Base-by-base conservation (phyloP, 1,284 basidiomycete species). In the Tilletia caries region DNA sequence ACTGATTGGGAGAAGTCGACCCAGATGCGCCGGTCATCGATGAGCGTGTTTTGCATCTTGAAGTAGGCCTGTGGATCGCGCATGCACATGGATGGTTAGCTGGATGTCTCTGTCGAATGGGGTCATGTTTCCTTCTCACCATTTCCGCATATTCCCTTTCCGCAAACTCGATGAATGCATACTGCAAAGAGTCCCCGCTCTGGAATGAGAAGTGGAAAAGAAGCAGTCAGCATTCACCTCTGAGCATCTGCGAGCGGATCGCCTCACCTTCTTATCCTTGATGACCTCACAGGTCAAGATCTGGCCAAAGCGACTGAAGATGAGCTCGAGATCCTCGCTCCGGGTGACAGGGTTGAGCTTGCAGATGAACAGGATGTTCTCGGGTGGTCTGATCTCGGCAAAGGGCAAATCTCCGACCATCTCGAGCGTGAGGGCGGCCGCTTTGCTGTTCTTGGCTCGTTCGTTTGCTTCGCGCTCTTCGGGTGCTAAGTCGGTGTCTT, bases 401-500 rank as follows among this genome's bases (percentile, higher is more conserved):
- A 98, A 98, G 0, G 96, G 96, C 67, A 98, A 86, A 84, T 99
- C 96, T 64, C 95, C 95, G 70, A 98, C 95, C 93, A 99, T 98
- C 84, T 99, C 96, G 65, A 99, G 88, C 1, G 96, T 98, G 15
- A 99, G 86, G 0, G 95, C 96, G 48, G 93, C 93, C 0, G 95
- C 93, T 1, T 89, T 89, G 0, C 95, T 95, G 0, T 94, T 94
- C 70, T 91, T 90, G 82, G 90, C 88, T 13, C 94, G 89, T 13
- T 91, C 88, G 64, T 88, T 86, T 20, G 87, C 87, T 77, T 95
- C 95, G 52, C 89, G 89, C 71, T 92, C 90, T 73, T 93, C 92
- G 74, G 92, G 91, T 0, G 91, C 88, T 87, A 27, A 92, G 85
- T 0, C 73, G 65, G 79, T 72, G 48, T 75, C 74, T 18, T 79